These are phyloP conservation scores for Combretum micranthum DNA, from an alignment of 345 rosid genomes.

Conservation along the genomic window DNA sequence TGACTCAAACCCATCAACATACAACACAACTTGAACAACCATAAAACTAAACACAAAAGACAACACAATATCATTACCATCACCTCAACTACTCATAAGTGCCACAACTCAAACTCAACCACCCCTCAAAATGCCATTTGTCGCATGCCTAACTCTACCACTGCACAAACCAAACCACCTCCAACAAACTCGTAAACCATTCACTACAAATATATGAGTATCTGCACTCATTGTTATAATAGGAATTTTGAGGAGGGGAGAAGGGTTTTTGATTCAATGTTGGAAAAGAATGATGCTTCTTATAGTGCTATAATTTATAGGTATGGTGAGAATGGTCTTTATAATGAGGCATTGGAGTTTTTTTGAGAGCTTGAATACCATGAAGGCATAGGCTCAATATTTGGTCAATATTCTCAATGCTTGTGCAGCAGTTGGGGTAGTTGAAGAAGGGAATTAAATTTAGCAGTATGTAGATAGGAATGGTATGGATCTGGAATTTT, in stretches of 20 bases:
- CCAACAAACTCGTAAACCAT: too few species aligned
- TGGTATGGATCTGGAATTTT: conserved; percentile 13
- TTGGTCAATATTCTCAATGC: conserved; percentile 30
- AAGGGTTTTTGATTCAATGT: conserved; percentile 21
- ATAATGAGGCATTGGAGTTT: conserved; percentile 22
- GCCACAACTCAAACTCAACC: too few species aligned
- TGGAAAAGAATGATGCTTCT: conserved; percentile 20
- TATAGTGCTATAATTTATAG: conserved; percentile 29
- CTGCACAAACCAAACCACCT: too few species aligned
- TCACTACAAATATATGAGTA: too few species aligned
- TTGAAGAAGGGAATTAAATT: conserved; percentile 27
- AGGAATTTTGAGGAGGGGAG: conserved; percentile 20
- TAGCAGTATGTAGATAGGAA: conserved; percentile 15
- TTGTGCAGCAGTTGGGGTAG: conserved; percentile 20
- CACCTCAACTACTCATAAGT: too few species aligned
- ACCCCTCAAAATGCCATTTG: too few species aligned
- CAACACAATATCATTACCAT: too few species aligned
- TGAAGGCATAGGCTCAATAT: conserved; percentile 8
- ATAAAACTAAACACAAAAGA: too few species aligned
- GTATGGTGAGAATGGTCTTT: conserved; percentile 17
- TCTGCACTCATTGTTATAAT: conserved; percentile 1
- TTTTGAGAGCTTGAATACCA: conserved; percentile 18
- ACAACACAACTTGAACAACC: too few species aligned
- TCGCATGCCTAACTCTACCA: too few species aligned
- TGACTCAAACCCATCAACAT: too few species aligned